Conservation (phyloP, 805 yeast genomes). For the Kluyveromyces nonfermentans region DNA sequence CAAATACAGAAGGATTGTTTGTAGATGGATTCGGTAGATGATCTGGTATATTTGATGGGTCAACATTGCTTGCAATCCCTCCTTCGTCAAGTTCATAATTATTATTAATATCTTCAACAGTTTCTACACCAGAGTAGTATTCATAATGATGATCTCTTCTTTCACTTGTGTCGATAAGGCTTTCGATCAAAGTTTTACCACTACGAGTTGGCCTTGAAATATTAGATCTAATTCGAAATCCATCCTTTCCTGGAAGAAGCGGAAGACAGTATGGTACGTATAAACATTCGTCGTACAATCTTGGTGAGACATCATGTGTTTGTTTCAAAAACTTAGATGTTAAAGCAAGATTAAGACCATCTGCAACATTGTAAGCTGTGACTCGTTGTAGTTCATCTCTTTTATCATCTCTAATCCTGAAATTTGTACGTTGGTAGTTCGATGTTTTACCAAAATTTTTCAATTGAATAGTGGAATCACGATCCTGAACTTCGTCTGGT, state of each 20-base stretch:
- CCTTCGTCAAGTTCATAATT: constrained; percentile 30
- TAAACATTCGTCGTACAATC: constrained; percentile 86
- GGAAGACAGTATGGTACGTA: constrained; percentile 88
- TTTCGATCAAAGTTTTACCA: constrained; percentile 52
- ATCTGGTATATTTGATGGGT: constrained; percentile 16
- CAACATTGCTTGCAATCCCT: constrained; percentile 10
- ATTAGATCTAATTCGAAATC: constrained; percentile 67
- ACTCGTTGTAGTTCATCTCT: constrained; percentile 66
- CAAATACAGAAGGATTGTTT: constrained; percentile 49
- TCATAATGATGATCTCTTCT: constrained; percentile 88
- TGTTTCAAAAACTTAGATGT: constrained; percentile 55
- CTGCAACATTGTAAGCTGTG: constrained; percentile 87
- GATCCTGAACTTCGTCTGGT: constrained; percentile 41
- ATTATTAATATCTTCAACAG: constrained; percentile 45
- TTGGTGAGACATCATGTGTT: constrained; percentile 75
- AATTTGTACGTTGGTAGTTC: constrained; percentile 9
- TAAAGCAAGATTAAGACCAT: constrained; percentile 57
- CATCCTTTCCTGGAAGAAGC: constrained; percentile 71
- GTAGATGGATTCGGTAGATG: constrained; percentile 20
- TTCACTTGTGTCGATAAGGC: constrained; percentile 69
- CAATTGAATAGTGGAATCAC: constrained; percentile 4
- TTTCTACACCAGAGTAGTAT: constrained; percentile 69
- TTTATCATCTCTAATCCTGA: constrained; percentile 34
- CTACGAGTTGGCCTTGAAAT: constrained; percentile 31
- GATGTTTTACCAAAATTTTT: constrained; percentile 3